Conservation (phyloP, 257 asterid species). For the Phtheirospermum japonicum region DNA sequence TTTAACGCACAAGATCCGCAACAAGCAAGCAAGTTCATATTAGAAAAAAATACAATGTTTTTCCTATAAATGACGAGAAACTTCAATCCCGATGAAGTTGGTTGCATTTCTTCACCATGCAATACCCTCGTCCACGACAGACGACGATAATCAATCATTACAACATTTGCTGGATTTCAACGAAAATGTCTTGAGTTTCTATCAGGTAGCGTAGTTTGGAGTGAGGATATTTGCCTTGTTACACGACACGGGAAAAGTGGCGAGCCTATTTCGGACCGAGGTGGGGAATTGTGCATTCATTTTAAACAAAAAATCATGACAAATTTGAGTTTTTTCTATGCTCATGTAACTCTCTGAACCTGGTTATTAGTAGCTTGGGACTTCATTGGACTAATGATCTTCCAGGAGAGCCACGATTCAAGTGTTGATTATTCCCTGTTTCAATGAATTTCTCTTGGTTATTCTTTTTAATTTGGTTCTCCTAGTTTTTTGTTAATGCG, state of each 20-base stretch:
- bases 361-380: slow-evolving; percentile 87
- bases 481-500: slow-evolving; percentile 13
- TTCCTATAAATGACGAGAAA: slow-evolving; percentile 78
- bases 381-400: slow-evolving; percentile 99
- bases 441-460: slow-evolving; percentile 9
- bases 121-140: slow-evolving; percentile 40
- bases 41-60: slow-evolving; percentile 72
- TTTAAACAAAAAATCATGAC: not conserved
- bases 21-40: slow-evolving; percentile 57
- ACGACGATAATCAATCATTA: slow-evolving; percentile 35
- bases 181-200: slow-evolving; percentile 57
- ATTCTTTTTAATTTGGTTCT: not conserved
- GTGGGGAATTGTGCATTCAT: slow-evolving; percentile 48
- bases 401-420: slow-evolving; percentile 99
- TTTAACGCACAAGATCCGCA: slow-evolving; percentile 64
- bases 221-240: slow-evolving; percentile 73
- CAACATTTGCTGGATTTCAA: slow-evolving; percentile 45
- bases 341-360: slow-evolving; percentile 66
- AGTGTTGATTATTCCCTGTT: slow-evolving; percentile 42
- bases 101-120: slow-evolving; percentile 80
- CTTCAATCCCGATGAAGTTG: slow-evolving; percentile 50
- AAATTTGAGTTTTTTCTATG: slow-evolving; percentile 12
- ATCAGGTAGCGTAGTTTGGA: slow-evolving; percentile 54
- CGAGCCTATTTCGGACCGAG: slow-evolving; percentile 62
- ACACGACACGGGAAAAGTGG: slow-evolving; percentile 72